phyloP scores from a whole-genome alignment of 1,139 yeast species.

The Meyerozyma guilliermondii region DNA sequence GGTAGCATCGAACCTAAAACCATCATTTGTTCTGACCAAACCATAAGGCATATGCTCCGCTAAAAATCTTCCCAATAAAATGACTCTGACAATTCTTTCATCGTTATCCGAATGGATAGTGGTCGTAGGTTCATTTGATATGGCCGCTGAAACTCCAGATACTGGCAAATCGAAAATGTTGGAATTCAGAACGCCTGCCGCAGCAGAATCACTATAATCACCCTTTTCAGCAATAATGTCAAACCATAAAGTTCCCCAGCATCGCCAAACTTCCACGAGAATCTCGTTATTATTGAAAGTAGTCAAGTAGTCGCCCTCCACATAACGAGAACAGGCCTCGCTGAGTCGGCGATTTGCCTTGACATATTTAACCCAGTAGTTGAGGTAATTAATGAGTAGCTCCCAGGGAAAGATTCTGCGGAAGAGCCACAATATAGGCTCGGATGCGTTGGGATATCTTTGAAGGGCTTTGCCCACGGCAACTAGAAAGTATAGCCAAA shows the following conservation, averaged over 20 bases:
- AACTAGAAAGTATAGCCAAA: conserved; percentile 65
- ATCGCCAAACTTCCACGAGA: conserved; percentile 73
- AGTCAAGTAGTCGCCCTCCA: conserved; percentile 28
- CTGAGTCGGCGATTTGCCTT: conserved; percentile 23
- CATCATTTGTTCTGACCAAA: conserved; percentile 37
- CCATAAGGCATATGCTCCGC: conserved; percentile 55
- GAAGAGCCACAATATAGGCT: conserved; percentile 49
- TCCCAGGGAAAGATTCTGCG: conserved; percentile 65
- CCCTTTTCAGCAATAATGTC: conserved; percentile 48
- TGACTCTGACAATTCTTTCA: conserved; percentile 46
- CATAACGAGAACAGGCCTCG: conserved; percentile 22
- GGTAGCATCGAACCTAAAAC: conserved; percentile 37
- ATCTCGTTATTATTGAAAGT: conserved; percentile 53
- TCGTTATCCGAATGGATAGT: conserved; percentile 33
- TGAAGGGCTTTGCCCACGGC: conserved; percentile 57
- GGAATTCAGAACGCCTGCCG: conserved; percentile 52
- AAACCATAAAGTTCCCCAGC: conserved; percentile 83
- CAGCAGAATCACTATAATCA: conserved; percentile 46
- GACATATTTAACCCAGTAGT: conserved; percentile 39
- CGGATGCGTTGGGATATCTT: conserved; percentile 40
- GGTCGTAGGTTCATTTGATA: conserved; percentile 6
- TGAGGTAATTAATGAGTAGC: conserved; percentile 55
- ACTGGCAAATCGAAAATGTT: conserved; percentile 62
- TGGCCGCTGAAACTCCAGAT: conserved; percentile 49
- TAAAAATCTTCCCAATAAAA: conserved; percentile 44